These are phyloP conservation scores for Boechera retrofracta DNA, from an alignment of 345 rosid species.

Conservation along the genomic window DNA sequence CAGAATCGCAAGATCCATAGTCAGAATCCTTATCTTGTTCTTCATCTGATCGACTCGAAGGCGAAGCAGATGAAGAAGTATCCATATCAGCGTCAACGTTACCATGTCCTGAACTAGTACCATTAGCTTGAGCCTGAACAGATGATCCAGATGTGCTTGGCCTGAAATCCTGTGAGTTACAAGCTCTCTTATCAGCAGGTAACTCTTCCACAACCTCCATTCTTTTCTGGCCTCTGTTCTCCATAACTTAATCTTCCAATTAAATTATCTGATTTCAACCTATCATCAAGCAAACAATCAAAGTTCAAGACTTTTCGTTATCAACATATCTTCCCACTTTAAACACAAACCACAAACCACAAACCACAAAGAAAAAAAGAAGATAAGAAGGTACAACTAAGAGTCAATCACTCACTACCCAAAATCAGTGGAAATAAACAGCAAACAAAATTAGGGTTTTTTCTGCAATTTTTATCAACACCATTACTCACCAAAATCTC, in stretches of 20 bases:
- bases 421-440: slow-evolving; percentile 35
- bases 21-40: slow-evolving; percentile 78
- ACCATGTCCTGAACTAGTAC: slow-evolving; percentile 53
- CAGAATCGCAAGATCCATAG: slow-evolving; percentile 86
- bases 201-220: slow-evolving; percentile 70
- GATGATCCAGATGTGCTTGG: slow-evolving; percentile 77
- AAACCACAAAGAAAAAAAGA: not conserved
- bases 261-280: slow-evolving; percentile 30
- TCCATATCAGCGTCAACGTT: slow-evolving; percentile 75
- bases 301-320: not conserved
- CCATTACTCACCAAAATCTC: slow-evolving; percentile 1
- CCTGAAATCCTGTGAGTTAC: slow-evolving; percentile 76
- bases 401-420: slow-evolving; percentile 20
- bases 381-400: slow-evolving; percentile 23
- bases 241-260: slow-evolving; percentile 56
- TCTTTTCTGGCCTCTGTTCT: slow-evolving; percentile 90
- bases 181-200: slow-evolving; percentile 97
- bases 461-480: not conserved
- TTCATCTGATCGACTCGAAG: slow-evolving; percentile 76
- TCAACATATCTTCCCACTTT: slow-evolving; percentile 8
- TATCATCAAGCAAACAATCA: slow-evolving; percentile 22
- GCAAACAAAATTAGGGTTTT: slow-evolving; percentile 9
- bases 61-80: slow-evolving; percentile 86
- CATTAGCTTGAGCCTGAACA: slow-evolving; percentile 60
- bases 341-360: not conserved